Evolutionary conservation across 2,329 filamentous ascomycete species (phyloP).

Genomic region (Ophiostoma ips): DNA sequence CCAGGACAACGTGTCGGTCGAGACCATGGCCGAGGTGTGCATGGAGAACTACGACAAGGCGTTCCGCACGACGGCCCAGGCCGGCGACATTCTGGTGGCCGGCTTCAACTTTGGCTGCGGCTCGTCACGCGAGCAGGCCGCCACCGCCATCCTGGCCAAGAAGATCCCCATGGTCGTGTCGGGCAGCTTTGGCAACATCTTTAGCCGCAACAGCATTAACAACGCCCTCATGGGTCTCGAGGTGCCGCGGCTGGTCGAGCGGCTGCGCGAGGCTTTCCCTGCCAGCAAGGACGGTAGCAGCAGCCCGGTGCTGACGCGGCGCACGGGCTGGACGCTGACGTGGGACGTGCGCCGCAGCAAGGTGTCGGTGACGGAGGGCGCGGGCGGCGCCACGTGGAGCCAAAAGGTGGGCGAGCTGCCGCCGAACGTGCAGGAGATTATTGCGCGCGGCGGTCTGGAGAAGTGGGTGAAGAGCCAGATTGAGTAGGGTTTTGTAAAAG

Average conservation of each 20-base stretch:
- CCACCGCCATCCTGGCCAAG: slow-evolving; percentile 73
- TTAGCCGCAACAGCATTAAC: slow-evolving; percentile 57
- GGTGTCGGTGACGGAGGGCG: slow-evolving; percentile 57
- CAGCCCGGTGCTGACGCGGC: slow-evolving; percentile 39
- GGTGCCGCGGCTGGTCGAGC: slow-evolving; percentile 50
- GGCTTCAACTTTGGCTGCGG: slow-evolving; percentile 78
- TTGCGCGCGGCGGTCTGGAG: slow-evolving; percentile 63
- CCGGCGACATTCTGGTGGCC: slow-evolving; percentile 68
- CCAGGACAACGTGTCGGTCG: slow-evolving; percentile 62
- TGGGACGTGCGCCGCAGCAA: slow-evolving; percentile 68
- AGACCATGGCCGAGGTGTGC: slow-evolving; percentile 76
- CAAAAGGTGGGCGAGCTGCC: slow-evolving; percentile 49
- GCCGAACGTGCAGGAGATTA: slow-evolving; percentile 73
- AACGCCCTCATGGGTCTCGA: slow-evolving; percentile 55
- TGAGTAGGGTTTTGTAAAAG: slow-evolving; percentile 4
- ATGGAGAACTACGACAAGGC: slow-evolving; percentile 85
- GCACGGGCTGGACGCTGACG: slow-evolving; percentile 69
- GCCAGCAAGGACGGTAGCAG: slow-evolving; percentile 21
- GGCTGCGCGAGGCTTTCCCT: slow-evolving; percentile 50
- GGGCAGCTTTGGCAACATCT: slow-evolving; percentile 76
- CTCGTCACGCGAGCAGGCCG: slow-evolving; percentile 67
- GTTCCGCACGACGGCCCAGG: slow-evolving; percentile 49
- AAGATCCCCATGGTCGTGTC: slow-evolving; percentile 67
- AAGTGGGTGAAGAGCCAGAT: slow-evolving; percentile 70
- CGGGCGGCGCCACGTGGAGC: slow-evolving; percentile 54